Percentiles rank a stretch among this genome's conserved stretches.
Evolutionary conservation across 1,284 basidiomycete species (phyloP).

Genomic region (Entoloma clypeatum): DNA sequence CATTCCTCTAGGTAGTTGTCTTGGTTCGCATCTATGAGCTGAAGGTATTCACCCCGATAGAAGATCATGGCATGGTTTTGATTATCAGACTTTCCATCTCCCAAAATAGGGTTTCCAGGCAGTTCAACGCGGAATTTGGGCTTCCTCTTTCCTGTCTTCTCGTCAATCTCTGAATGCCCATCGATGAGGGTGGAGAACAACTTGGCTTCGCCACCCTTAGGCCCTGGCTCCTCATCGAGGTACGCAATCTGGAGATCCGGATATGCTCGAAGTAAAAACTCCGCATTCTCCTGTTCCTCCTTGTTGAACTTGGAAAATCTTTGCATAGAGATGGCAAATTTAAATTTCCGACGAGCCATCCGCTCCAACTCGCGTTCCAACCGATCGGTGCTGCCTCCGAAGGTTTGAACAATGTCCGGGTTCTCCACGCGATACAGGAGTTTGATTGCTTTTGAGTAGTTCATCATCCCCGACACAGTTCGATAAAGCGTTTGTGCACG

Average conservation of each 20-base stretch:
- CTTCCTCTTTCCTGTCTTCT: conserved; percentile 83
- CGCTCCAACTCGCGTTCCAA: conserved; percentile 96
- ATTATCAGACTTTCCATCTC: conserved; percentile 99
- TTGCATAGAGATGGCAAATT: conserved; percentile 99
- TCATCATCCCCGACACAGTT: conserved; percentile 99
- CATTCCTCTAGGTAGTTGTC: conserved; percentile 99
- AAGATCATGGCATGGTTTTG: conserved; percentile 99
- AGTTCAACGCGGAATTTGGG: conserved; percentile 99
- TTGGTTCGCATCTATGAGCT: conserved; percentile 99
- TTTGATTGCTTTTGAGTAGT: conserved; percentile 99
- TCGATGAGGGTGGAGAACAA: conserved; percentile 96
- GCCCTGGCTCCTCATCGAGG: conserved; percentile 91
- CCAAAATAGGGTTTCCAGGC: conserved; percentile 98
- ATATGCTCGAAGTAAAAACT: conserved; percentile 96
- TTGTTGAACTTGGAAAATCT: conserved; percentile 99
- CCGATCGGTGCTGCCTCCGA: conserved; percentile 95
- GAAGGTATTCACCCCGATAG: conserved; percentile 97
- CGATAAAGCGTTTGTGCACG: conserved; percentile 98
- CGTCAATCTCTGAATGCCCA: conserved; percentile 95
- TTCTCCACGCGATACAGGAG: conserved; percentile 98
- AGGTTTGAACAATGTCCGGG: conserved; percentile 96
- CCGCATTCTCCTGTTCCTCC: conserved; percentile 98
- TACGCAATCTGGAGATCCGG: conserved; percentile 99
- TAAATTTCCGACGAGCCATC: conserved; percentile 98
- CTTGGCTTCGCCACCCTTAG: conserved; percentile 86